A percentile compares a stretch with the other conserved stretches of the same genome.
phyloP scores from a whole-genome alignment of 345 rosid genomes.

The Clarkia xantiana region DNA sequence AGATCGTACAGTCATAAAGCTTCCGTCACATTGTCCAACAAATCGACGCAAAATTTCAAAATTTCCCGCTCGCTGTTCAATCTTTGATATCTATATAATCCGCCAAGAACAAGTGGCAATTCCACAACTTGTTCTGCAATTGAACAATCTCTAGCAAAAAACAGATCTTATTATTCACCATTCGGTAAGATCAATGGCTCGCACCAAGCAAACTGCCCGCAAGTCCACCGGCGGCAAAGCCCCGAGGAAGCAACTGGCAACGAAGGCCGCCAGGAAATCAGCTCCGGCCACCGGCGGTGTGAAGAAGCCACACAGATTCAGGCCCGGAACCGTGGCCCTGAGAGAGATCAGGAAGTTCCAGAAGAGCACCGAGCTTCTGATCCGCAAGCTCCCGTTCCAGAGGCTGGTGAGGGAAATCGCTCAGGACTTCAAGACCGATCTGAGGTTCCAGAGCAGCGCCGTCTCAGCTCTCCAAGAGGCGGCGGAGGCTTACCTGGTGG shows the following conservation, averaged over 20 bases:
- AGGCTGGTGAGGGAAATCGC: conserved; percentile 12
- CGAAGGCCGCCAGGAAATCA: conserved; percentile 10
- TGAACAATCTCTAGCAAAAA: too few relatives aligned
- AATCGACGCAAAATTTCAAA: background rate
- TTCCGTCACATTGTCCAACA: too few relatives aligned
- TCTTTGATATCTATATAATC: background rate
- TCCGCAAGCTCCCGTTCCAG: conserved; percentile 14
- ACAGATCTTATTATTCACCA: background rate
- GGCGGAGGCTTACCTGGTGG: conserved; percentile 11
- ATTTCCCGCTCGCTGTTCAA: conserved; percentile 7
- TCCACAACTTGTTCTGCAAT: background rate
- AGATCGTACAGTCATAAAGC: background rate
- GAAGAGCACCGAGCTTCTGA: conserved; percentile 13
- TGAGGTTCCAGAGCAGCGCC: conserved; percentile 11
- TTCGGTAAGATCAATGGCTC: conserved; percentile 5
- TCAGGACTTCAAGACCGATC: conserved; percentile 13
- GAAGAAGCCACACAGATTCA: conserved; percentile 13
- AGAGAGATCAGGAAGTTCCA: conserved; percentile 12
- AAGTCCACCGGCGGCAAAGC: conserved; percentile 13
- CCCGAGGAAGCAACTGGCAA: conserved; percentile 11
- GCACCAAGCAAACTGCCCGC: conserved; percentile 11
- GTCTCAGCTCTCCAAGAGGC: conserved; percentile 10
- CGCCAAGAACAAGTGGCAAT: background rate
- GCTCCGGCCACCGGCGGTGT: conserved; percentile 13
- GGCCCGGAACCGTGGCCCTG: conserved; percentile 11